These are phyloP conservation scores for Aspergillus hiratsukae DNA, from an alignment of 2,329 filamentous ascomycete genomes.

Conservation along the genomic window DNA sequence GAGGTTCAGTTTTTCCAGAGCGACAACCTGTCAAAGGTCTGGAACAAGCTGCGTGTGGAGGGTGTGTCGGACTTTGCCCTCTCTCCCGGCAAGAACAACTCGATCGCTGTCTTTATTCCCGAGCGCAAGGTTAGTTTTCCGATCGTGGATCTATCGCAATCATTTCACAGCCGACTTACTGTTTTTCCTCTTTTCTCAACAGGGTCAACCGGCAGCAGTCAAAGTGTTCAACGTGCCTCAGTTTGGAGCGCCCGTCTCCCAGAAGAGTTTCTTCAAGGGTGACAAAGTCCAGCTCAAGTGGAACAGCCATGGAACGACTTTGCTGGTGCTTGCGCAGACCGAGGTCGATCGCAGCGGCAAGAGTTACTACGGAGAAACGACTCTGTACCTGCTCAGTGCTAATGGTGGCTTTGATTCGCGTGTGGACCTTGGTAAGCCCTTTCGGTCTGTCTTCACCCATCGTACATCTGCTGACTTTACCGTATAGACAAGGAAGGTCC, in stretches of 20 bases:
- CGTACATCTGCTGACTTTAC: constrained; percentile 8
- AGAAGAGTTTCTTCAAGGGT: constrained; percentile 99
- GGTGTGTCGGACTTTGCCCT: constrained; percentile 86
- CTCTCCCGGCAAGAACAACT: constrained; percentile 82
- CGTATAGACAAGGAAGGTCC: constrained; percentile 84
- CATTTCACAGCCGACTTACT: not conserved
- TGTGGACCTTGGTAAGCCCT: constrained; percentile 62
- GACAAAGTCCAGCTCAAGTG: constrained; percentile 99
- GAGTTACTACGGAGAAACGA: constrained; percentile 99
- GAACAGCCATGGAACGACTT: constrained; percentile 85
- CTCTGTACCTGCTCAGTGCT: constrained; percentile 87
- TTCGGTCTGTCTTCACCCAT: not conserved
- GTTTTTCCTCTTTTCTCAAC: constrained; percentile 1
- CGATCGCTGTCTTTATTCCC: constrained; percentile 90
- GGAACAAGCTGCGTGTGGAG: constrained; percentile 93
- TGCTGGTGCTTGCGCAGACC: constrained; percentile 94
- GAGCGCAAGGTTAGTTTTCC: constrained; percentile 73
- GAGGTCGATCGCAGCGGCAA: constrained; percentile 98
- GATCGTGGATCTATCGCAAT: not conserved
- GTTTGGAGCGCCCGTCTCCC: constrained; percentile 76
- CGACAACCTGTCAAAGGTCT: constrained; percentile 76
- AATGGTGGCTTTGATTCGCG: constrained; percentile 90
- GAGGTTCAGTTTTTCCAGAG: constrained; percentile 97
- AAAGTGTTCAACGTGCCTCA: constrained; percentile 92
- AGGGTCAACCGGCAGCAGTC: constrained; percentile 90